Base-by-base conservation (phyloP, 805 yeast species). In the Metschnikowia colocasiae region DNA sequence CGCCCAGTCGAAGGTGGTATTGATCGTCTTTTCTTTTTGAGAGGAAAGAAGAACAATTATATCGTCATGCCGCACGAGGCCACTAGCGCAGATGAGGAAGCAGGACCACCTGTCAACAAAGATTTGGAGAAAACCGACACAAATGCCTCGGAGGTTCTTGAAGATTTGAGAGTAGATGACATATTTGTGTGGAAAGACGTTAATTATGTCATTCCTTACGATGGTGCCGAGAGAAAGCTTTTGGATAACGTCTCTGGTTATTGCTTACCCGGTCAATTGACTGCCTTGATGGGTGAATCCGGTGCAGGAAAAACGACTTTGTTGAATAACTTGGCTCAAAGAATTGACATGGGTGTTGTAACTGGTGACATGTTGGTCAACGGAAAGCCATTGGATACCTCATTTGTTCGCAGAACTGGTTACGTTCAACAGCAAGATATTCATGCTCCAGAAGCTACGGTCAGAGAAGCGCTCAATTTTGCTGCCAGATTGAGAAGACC, bases 271-370 rank as follows among this genome's bases (percentile, higher is more conserved):
- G 85, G 84, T 38, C 70, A 76, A 6, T 61, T 79, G 57, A 80
- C 83, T 19, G 84, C 85, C 10, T 61, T 79, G 25, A 78, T 79
- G 82, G 83, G 83, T 54, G 82, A 78, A 40, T 78, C 83, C n/a
- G 83, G 83, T 60, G 82, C 82, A 25, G 83, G 84, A 59, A 79
- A 79, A 55, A 79, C 83, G 9, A 79, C 83, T 9, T 62, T 79
- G 45, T 67, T 79, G 54, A 80, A 79, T 59, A 73, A 73, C 18
- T 64, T 79, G 48, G 76, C 82, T 37, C 78, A 76, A 55, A 68
- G 84, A 62, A 70, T 75, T 50, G 74, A 76, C 33, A 69, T 71
- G 63, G 85, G 85, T 62, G 76, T 76, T 29, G 71, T 80, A 41
- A 73, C 82, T 25, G 85, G 85, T 53, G 78, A 75, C 35, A 75